Conservation (phyloP, 495 filamentous ascomycete species). For the Penicillium cosmopolitanum region DNA sequence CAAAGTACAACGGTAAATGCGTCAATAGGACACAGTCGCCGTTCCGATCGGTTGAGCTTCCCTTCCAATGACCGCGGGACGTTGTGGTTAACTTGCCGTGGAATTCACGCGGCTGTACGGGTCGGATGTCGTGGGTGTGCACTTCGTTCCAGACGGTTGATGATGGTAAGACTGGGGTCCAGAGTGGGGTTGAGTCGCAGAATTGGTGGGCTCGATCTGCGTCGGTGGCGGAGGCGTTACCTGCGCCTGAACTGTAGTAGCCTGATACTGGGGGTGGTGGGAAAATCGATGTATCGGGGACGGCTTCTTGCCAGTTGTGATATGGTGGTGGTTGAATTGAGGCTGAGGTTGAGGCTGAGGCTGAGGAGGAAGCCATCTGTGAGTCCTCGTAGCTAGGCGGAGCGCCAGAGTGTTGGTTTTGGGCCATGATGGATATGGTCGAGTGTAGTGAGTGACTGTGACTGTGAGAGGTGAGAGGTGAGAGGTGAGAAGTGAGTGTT, state of each 20-base stretch:
- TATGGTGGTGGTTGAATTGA: constrained; percentile 60
- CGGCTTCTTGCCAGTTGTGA: constrained; percentile 78
- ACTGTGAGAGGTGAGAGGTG: no score
- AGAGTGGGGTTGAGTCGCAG: constrained; percentile 67
- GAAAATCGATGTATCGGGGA: constrained; percentile 79
- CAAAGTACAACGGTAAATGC: constrained; percentile 77
- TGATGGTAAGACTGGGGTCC: constrained; percentile 54
- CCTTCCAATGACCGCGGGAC: constrained; percentile 47
- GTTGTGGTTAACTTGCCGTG: constrained; percentile 42
- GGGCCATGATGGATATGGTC: neutral
- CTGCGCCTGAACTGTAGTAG: constrained; percentile 66
- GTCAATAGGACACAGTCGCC: constrained; percentile 58
- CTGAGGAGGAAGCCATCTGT: neutral
- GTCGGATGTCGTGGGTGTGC: constrained; percentile 44
- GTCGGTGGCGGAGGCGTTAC: constrained; percentile 72
- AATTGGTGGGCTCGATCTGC: constrained; percentile 75
- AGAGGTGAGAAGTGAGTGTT: no score
- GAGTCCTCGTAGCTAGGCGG: constrained; percentile 41
- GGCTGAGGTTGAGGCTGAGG: neutral
- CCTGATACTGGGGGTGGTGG: constrained; percentile 79
- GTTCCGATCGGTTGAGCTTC: constrained; percentile 40
- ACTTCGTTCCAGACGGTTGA: constrained; percentile 43
- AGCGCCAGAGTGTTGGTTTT: constrained; percentile 13
- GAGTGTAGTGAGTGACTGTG: no score
- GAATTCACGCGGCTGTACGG: constrained; percentile 52